A percentile compares a stretch with the other conserved stretches of the same genome.
Conservation (phyloP, 208 protist genomes). For the Plasmodiophora brassicae region DNA sequence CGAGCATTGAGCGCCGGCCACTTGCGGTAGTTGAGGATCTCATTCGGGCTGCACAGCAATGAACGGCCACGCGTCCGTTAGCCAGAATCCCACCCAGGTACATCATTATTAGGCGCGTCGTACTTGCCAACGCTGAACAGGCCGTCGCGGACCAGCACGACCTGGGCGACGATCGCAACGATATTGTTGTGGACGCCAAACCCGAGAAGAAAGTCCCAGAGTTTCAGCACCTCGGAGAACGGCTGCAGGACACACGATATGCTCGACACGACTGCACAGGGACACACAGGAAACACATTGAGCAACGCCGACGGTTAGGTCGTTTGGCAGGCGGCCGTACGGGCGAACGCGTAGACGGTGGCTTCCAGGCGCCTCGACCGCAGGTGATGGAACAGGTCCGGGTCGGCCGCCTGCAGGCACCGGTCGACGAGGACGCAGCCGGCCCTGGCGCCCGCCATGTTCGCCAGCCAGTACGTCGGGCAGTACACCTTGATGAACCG, state of each 20-base stretch:
- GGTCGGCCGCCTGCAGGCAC: not conserved
- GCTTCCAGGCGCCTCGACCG: not conserved
- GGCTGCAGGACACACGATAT: not conserved
- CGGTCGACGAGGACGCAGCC: not conserved
- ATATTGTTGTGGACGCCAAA: not conserved
- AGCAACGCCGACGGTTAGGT: too few species aligned
- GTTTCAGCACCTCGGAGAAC: constrained; percentile 28
- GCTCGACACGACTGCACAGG: constrained; percentile 24
- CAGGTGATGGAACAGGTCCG: constrained; percentile 3
- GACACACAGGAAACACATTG: not conserved
- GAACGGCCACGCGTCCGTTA: not conserved
- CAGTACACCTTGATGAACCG: not conserved
- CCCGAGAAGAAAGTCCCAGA: not conserved
- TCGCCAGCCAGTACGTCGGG: not conserved
- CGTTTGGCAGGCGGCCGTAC: too few species aligned
- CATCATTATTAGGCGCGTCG: not conserved
- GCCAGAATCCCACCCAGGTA: too few species aligned
- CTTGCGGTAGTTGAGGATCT: constrained; percentile 25
- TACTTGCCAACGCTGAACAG: not conserved
- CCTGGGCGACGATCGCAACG: not conserved
- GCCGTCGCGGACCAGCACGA: not conserved
- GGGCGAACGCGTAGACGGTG: constrained; percentile 17
- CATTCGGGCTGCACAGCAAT: not conserved
- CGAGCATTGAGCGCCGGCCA: not conserved
- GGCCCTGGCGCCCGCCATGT: not conserved